Base-by-base conservation (phyloP, 192 early-diverging fungal genomes). In the Rhizophagus sp. region DNA sequence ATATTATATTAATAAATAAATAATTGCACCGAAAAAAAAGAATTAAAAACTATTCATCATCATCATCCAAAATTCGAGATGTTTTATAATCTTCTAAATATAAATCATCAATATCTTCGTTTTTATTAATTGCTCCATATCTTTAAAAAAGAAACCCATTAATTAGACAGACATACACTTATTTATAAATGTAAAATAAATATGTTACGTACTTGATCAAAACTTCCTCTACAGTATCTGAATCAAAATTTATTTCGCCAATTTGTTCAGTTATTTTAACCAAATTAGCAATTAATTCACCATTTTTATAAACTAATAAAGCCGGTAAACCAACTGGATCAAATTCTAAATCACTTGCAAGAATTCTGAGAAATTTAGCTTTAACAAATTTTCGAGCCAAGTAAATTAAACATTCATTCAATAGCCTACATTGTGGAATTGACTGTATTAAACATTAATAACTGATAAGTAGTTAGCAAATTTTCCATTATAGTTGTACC, bases 301-400 rank as follows among this genome's bases (percentile, higher is more conserved):
- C 88, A 63, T 85, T 84, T 47, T 87, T 83, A 79, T 90, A 90
- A 22, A 75, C 88, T n/a, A 90, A 78, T 4, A 90, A 82, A 19
- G 89, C 87, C 27, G 89, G 88, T 44, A 86, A 88, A 25, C 85
- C 89, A 8, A 88, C 84, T 17, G 88, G 80, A 74, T 90, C 89
- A 80, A 90, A 90, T 17, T 90, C 88, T 22, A 90, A 74, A 36
- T 89, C 88, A 13, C 44, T 61, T 1, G 89, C 88, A 33, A 84
- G 83, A 62, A 89, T 83, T 27, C 88, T 79, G 30, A 90, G 80
- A 71, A 90, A 89, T 78, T 88, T 88, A 12, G 87, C 86, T 12
- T 81, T 75, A 7, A 85, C 83, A 74, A 88, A 90, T 69, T 85
- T 87, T 50, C 81, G 76, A 19, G 89, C 87, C 34, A 90, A 73